Evolutionary conservation across 1,284 basidiomycete genomes (phyloP).

Genomic region (Vanrija humicola): DNA sequence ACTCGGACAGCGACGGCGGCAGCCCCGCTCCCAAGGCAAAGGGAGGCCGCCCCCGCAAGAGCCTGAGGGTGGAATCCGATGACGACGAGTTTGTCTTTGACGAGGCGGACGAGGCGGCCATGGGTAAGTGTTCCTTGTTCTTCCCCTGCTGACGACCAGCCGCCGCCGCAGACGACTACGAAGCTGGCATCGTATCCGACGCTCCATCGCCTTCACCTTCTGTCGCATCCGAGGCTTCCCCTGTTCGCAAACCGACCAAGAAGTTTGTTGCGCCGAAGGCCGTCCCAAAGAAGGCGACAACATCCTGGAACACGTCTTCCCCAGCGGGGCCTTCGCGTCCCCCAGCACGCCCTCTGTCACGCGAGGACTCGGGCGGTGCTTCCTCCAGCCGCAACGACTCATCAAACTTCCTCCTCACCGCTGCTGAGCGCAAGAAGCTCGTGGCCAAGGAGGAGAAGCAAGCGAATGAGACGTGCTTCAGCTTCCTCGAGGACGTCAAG

Average conservation of each 20-base stretch:
- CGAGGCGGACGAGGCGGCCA: constrained; percentile 38
- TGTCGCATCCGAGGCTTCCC: constrained; percentile 33
- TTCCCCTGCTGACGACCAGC: constrained; percentile 13
- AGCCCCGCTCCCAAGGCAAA: constrained; percentile 1
- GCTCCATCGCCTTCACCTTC: constrained; percentile 28
- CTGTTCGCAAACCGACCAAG: constrained; percentile 12
- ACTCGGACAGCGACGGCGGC: constrained; percentile 12
- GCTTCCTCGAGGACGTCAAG: constrained; percentile 60
- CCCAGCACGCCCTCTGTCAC: constrained; percentile 5
- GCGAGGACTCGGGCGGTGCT: constrained; percentile 2
- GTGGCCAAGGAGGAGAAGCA: constrained; percentile 79
- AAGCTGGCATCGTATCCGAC: constrained; percentile 22
- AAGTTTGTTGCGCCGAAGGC: constrained; percentile 21
- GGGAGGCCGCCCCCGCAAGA: constrained; percentile 28
- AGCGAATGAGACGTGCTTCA: constrained; percentile 71
- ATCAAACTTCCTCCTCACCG: constrained; percentile 64
- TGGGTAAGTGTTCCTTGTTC: constrained; percentile 25
- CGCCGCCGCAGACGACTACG: constrained; percentile 39
- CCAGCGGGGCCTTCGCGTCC: constrained; percentile 1
- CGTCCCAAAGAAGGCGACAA: constrained; percentile 19
- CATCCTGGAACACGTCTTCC: constrained; percentile 11
- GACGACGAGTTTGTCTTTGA: constrained; percentile 44
- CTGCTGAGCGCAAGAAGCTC: constrained; percentile 73
- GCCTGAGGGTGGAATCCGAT: constrained; percentile 34
- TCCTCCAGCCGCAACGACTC: not conserved